Conservation (phyloP, 1,139 yeast species). For the Taphrina deformans region DNA sequence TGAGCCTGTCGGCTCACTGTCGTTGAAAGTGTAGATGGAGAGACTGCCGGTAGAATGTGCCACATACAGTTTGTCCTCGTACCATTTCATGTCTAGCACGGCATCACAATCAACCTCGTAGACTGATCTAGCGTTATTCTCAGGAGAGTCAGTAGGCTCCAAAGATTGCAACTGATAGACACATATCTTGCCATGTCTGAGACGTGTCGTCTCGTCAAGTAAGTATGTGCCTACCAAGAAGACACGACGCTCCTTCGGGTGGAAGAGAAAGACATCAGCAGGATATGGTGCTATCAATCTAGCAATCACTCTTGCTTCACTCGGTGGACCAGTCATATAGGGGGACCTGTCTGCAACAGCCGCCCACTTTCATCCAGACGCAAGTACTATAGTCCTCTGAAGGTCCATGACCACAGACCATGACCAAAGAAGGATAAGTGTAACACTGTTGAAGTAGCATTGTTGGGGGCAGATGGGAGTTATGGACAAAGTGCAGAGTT, state of each 20-base stretch:
- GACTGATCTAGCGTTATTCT: neutral
- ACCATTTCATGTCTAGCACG: conserved; percentile 35
- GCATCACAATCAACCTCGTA: conserved; percentile 27
- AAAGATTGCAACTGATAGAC: neutral
- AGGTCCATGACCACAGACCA: too few species aligned
- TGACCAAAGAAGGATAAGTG: too few species aligned
- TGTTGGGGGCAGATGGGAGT: too few species aligned
- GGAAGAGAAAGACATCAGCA: conserved; percentile 31
- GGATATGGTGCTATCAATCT: conserved; percentile 15
- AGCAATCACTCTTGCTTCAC: neutral
- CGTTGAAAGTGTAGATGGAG: conserved; percentile 9
- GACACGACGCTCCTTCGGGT: neutral
- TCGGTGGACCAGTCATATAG: neutral
- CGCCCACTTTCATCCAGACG: neutral
- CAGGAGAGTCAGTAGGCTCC: neutral
- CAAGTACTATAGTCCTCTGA: too few species aligned
- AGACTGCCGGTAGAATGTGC: conserved; percentile 31
- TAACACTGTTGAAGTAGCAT: too few species aligned
- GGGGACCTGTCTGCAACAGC: neutral
- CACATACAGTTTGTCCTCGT: neutral
- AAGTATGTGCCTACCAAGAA: conserved; percentile 33
- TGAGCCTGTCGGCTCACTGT: neutral
- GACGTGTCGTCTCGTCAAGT: conserved; percentile 21
- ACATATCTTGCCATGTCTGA: conserved; percentile 21
- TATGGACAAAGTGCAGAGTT: too few species aligned